phyloP scores from a whole-genome alignment of 2,329 filamentous ascomycete genomes.

The Fusarium sp. region DNA sequence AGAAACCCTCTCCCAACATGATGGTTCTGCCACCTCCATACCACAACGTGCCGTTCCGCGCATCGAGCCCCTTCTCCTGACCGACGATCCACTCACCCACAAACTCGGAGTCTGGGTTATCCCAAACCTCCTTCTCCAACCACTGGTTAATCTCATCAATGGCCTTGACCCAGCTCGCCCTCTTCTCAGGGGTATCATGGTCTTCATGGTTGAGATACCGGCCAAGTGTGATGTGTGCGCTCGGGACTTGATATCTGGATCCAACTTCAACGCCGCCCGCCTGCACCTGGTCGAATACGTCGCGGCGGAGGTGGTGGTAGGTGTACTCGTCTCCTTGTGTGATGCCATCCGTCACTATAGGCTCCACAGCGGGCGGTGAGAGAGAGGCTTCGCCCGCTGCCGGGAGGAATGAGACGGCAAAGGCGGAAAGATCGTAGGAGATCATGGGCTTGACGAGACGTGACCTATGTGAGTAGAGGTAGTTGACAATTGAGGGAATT shows the following conservation, averaged over 20 bases:
- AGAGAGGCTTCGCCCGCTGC: constrained; percentile 67
- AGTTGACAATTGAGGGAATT: constrained; percentile 68
- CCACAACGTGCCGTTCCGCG: constrained; percentile 79
- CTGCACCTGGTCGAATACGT: constrained; percentile 71
- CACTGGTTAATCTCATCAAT: constrained; percentile 81
- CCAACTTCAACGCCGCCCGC: constrained; percentile 72
- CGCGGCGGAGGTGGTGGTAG: constrained; percentile 88
- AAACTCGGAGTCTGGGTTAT: constrained; percentile 53
- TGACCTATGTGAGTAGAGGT: constrained; percentile 71
- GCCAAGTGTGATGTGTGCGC: constrained; percentile 86
- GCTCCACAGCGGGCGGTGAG: constrained; percentile 51
- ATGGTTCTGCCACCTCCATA: constrained; percentile 84
- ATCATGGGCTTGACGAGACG: constrained; percentile 83
- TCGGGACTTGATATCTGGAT: constrained; percentile 86
- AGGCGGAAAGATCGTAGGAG: constrained; percentile 82
- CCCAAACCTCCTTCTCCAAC: constrained; percentile 76
- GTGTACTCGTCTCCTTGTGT: constrained; percentile 72
- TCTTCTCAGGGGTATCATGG: constrained; percentile 64
- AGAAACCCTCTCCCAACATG: constrained; percentile 68
- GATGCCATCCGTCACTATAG: constrained; percentile 47
- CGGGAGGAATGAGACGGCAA: constrained; percentile 87
- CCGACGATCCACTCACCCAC: constrained; percentile 86
- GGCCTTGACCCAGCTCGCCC: constrained; percentile 69
- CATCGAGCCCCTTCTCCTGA: constrained; percentile 80
- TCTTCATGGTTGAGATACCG: constrained; percentile 77